Percentiles rank a stretch among this genome's conserved stretches.
These are phyloP conservation scores for Dothiorella sarmentorum DNA, from an alignment of 2,329 filamentous ascomycete species.

Conservation along the genomic window DNA sequence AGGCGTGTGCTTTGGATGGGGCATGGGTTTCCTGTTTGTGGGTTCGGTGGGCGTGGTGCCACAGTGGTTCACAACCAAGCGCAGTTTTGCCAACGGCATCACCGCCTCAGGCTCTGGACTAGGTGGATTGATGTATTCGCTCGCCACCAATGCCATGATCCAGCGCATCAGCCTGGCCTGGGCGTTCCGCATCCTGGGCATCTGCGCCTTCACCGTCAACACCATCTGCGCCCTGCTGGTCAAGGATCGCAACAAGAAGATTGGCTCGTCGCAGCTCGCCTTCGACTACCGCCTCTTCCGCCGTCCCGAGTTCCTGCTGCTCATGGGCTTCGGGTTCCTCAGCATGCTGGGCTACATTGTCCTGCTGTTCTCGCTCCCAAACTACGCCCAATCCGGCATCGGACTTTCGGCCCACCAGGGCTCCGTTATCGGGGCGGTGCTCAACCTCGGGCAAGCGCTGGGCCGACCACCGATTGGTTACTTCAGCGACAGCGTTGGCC, in stretches of 20 bases:
- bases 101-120: conserved; percentile 68
- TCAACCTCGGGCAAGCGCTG: conserved; percentile 65
- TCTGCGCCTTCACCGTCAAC: conserved; percentile 61
- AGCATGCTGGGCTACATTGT: conserved; percentile 72
- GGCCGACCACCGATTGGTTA: conserved; percentile 71
- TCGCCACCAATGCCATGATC: conserved; percentile 68
- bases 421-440: conserved; percentile 66
- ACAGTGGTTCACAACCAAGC: conserved; percentile 69
- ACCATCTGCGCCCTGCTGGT: conserved; percentile 60
- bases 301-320: conserved; percentile 59
- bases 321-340: conserved; percentile 66
- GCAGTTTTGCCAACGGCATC: conserved; percentile 68
- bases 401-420: conserved; percentile 66
- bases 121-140: conserved; percentile 68
- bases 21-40: conserved; percentile 74
- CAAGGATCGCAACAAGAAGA: conserved; percentile 63
- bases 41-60: conserved; percentile 64
- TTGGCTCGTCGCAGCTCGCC: conserved; percentile 48
- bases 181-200: conserved; percentile 64
- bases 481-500: conserved; percentile 65
- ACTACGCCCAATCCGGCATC: conserved; percentile 62
- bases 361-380: conserved; percentile 72
- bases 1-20: conserved; percentile 72
- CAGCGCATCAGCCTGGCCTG: conserved; percentile 60
- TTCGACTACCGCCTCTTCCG: conserved; percentile 64